Evolutionary conservation across 2,329 filamentous ascomycete genomes (phyloP).

Genomic region (Pleoardoris graminearum): DNA sequence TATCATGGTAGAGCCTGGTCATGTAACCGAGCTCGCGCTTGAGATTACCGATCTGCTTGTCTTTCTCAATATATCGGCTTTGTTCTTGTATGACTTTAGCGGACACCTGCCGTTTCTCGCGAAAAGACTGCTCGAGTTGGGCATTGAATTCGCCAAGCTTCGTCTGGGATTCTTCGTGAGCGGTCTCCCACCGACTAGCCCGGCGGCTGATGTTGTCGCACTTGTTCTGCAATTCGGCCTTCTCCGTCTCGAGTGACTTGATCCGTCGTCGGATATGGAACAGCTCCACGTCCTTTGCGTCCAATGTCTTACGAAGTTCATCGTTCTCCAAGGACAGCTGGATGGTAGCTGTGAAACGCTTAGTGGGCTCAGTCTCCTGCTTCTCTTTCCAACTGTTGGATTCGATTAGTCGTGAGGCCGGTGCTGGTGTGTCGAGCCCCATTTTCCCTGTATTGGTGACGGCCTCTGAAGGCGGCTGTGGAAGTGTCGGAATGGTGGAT

Average conservation of each 20-base stretch:
- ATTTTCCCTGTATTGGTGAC: no score
- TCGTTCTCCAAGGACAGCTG: not conserved
- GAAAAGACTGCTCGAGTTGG: not conserved
- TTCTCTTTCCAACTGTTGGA: no score
- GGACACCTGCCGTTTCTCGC: not conserved
- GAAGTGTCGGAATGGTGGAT: no score
- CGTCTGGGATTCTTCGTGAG: not conserved
- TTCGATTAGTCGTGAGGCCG: no score
- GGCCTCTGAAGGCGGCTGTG: no score
- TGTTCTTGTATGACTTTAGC: not conserved
- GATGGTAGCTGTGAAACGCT: no score
- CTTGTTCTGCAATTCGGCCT: not conserved
- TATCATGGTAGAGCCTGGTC: no score
- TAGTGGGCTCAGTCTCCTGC: no score
- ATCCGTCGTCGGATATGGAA: not conserved
- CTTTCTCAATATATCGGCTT: not conserved
- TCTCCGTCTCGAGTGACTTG: not conserved
- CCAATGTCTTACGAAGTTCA: not conserved
- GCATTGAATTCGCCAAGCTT: not conserved
- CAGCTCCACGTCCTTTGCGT: not conserved
- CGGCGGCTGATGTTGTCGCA: not conserved
- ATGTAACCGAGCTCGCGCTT: not conserved
- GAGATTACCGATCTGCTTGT: not conserved
- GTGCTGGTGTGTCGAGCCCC: no score
- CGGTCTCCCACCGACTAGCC: not conserved